Conservation (phyloP, 1,284 basidiomycete genomes). For the Cryptococcus sp. region DNA sequence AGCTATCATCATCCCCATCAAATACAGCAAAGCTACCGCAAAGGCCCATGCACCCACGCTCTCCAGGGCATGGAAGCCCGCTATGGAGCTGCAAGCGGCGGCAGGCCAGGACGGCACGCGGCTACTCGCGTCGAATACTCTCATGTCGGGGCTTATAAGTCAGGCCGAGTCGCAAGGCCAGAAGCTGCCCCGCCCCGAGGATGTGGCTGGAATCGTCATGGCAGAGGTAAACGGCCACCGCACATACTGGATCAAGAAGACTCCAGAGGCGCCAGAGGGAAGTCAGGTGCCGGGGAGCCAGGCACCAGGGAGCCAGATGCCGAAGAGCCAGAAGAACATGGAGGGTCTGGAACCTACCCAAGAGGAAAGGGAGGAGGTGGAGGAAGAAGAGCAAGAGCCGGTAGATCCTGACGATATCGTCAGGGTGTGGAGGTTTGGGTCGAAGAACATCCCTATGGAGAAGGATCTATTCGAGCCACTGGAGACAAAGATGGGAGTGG, state of each 20-base stretch:
- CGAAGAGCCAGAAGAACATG: not conserved
- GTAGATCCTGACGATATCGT: constrained; percentile 48
- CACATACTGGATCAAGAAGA: constrained; percentile 41
- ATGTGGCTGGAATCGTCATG: constrained; percentile 44
- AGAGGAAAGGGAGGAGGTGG: constrained; percentile 18
- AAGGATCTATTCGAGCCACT: constrained; percentile 70
- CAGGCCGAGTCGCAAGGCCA: constrained; percentile 23
- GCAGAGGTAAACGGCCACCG: constrained; percentile 44
- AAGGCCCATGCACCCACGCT: constrained; percentile 68
- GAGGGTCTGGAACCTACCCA: constrained; percentile 8
- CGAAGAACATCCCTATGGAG: constrained; percentile 78
- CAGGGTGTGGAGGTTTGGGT: constrained; percentile 87
- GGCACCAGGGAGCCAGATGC: too few species aligned
- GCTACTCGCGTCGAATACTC: constrained; percentile 16
- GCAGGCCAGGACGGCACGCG: constrained; percentile 1
- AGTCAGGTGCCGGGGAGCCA: constrained; percentile 6
- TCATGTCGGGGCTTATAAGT: constrained; percentile 27
- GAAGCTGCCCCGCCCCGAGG: constrained; percentile 16
- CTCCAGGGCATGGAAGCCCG: constrained; percentile 67
- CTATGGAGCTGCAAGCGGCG: constrained; percentile 35
- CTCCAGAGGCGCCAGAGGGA: constrained; percentile 4
- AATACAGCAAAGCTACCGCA: constrained; percentile 78
- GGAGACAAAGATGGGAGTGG: constrained; percentile 73
- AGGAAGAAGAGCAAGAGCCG: constrained; percentile 45
- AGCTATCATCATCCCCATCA: constrained; percentile 70